phyloP scores from a whole-genome alignment of 108 stramenopile genomes.

The Pseudonitzschia multiseries region DNA sequence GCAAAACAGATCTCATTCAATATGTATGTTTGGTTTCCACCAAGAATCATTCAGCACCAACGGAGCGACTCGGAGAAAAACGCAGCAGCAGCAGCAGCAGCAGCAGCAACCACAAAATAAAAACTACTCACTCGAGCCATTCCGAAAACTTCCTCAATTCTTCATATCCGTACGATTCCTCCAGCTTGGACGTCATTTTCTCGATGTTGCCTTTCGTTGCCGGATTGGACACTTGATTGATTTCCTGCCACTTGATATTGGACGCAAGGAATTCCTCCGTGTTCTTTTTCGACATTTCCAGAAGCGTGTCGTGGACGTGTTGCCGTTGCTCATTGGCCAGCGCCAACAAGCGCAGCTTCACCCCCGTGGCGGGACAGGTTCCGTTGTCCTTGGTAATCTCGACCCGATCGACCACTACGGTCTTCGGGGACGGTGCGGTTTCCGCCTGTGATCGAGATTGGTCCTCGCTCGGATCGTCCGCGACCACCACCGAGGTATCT shows the following conservation, averaged over 20 bases:
- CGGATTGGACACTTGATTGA: not conserved
- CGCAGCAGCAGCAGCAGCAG: not conserved
- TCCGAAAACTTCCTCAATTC: constrained; percentile 59
- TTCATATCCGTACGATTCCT: constrained; percentile 22
- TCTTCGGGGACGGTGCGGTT: constrained; percentile 4
- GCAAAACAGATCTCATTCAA: not conserved
- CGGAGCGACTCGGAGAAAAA: not conserved
- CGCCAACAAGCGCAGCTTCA: constrained; percentile 62
- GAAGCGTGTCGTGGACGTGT: constrained; percentile 56
- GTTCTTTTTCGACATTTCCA: constrained; percentile 47
- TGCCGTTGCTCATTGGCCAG: constrained; percentile 61
- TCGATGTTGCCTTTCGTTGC: not conserved
- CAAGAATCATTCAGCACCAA: not conserved
- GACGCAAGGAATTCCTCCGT: constrained; percentile 23
- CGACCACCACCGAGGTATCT: too few relatives aligned
- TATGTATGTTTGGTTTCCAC: too few relatives aligned
- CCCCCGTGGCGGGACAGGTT: constrained; percentile 62
- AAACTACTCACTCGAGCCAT: constrained; percentile 72
- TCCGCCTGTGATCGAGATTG: not conserved
- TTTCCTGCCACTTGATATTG: constrained; percentile 19
- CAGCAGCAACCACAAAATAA: too few relatives aligned
- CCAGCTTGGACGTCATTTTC: constrained; percentile 22
- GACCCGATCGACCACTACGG: constrained; percentile 38
- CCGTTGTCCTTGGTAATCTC: constrained; percentile 51
- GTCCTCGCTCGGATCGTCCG: not conserved